These are phyloP conservation scores for Claviceps maximensis DNA, from an alignment of 2,329 filamentous ascomycete species.

Conservation along the genomic window DNA sequence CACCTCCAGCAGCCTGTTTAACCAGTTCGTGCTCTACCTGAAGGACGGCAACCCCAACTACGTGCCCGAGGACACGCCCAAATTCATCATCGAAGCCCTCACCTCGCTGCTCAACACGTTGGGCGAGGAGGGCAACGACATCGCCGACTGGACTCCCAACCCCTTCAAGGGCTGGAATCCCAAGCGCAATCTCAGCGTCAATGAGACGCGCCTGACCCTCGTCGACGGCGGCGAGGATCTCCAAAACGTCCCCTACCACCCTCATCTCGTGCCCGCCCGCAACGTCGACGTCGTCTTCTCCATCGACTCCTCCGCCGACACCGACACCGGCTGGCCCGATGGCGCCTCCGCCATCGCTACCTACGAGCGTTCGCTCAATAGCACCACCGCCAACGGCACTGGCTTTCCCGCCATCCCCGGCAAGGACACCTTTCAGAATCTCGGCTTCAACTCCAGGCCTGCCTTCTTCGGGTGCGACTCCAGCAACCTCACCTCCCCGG, in stretches of 20 bases:
- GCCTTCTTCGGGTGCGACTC: constrained; percentile 54
- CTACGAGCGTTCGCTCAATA: constrained; percentile 37
- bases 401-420: constrained; percentile 47
- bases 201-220: constrained; percentile 47
- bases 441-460: constrained; percentile 44
- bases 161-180: constrained; percentile 41
- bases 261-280: constrained; percentile 35
- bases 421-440: constrained; percentile 40
- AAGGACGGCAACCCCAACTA: constrained; percentile 30
- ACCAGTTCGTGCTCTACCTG: constrained; percentile 58
- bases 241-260: constrained; percentile 70
- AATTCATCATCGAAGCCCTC: constrained; percentile 32
- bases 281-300: constrained; percentile 50
- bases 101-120: constrained; percentile 37
- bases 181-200: constrained; percentile 26
- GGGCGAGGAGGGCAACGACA: constrained; percentile 54
- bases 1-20: constrained; percentile 72
- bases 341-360: constrained; percentile 44
- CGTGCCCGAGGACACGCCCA: constrained; percentile 33
- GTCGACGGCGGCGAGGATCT: constrained; percentile 71
- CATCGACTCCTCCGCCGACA: constrained; percentile 52
- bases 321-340: constrained; percentile 43
- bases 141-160: constrained; percentile 56
- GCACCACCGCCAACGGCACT: constrained; percentile 36
- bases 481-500: constrained; percentile 33